These are phyloP conservation scores for Fusarium illudens DNA, from an alignment of 2,329 filamentous ascomycete genomes.

Conservation along the genomic window DNA sequence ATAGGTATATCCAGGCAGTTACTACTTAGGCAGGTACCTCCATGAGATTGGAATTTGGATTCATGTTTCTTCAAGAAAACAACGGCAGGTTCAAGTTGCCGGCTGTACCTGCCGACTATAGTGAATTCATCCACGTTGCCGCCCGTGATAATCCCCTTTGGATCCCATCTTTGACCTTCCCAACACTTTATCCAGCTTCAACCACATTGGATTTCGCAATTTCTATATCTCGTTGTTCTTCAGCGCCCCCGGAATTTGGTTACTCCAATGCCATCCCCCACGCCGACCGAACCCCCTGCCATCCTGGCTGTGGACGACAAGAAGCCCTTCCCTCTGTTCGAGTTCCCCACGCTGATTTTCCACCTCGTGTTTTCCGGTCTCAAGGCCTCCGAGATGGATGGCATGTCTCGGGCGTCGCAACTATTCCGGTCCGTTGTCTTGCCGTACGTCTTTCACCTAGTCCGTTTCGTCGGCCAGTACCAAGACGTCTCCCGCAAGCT, in stretches of 20 bases:
- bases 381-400: neutral
- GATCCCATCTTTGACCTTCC: no score
- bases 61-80: neutral
- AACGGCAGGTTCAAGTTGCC: neutral
- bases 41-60: neutral
- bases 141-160: no score
- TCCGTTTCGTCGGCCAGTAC: neutral
- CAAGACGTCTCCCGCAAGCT: neutral
- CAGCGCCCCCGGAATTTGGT: no score
- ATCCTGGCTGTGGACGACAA: neutral
- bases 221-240: no score
- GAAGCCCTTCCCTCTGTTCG: neutral
- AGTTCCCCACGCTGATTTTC: neutral
- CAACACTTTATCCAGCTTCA: no score
- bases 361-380: neutral
- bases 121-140: no score
- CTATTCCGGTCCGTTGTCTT: neutral
- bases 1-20: neutral
- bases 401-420: neutral
- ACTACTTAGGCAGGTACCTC: neutral
- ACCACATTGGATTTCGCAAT: no score
- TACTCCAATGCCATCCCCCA: neutral
- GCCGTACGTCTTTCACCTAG: neutral
- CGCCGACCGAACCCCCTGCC: neutral
- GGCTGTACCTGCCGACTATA: no score